Conservation (phyloP, 202 grass and related monocot genomes). For the Bolboschoenoplectus hybrid region DNA sequence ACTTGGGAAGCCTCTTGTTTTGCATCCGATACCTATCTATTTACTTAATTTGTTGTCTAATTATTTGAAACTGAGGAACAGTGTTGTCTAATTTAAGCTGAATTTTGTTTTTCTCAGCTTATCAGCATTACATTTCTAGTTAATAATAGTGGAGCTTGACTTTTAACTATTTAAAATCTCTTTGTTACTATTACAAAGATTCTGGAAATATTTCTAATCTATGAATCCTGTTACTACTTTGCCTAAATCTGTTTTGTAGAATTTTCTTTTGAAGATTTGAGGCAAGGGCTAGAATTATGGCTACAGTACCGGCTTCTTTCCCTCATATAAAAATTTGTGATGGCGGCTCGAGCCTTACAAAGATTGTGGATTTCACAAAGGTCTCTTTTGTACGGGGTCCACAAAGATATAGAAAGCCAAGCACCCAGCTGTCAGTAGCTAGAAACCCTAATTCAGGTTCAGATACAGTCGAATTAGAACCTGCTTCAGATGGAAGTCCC, state of each 20-base stretch:
- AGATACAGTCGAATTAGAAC: slow-evolving; percentile 83
- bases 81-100: background rate
- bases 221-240: slow-evolving; percentile 23
- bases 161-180: background rate
- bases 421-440: slow-evolving; percentile 49
- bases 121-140: slow-evolving; percentile 1
- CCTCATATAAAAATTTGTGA: slow-evolving; percentile 56
- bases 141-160: background rate
- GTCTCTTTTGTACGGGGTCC: slow-evolving; percentile 45
- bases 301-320: slow-evolving; percentile 66
- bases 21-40: no score
- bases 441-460: slow-evolving; percentile 76
- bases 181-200: background rate
- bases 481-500: slow-evolving; percentile 92
- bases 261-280: slow-evolving; percentile 43
- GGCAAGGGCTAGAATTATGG: slow-evolving; percentile 49
- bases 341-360: slow-evolving; percentile 61
- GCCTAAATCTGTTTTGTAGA: slow-evolving; percentile 50
- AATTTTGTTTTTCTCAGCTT: slow-evolving; percentile 12
- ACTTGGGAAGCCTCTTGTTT: no score
- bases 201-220: background rate
- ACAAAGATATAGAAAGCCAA: slow-evolving; percentile 43
- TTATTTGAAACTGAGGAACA: background rate
- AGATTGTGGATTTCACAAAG: slow-evolving; percentile 87
- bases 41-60: background rate